phyloP scores from a whole-genome alignment of 139 green algal species.

The Tetraselmis chui region DNA sequence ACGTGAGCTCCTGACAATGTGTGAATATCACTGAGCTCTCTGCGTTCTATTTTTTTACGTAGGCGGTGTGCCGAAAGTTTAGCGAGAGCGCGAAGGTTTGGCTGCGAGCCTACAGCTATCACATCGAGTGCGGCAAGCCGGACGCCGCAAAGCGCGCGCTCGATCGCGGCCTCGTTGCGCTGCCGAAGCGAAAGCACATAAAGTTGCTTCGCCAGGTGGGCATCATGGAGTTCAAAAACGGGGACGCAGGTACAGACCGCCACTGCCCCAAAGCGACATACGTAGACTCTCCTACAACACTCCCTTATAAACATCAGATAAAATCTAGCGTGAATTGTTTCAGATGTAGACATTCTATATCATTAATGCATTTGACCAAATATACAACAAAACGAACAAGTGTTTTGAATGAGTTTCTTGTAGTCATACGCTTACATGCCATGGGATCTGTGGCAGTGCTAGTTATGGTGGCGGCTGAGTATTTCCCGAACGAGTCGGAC shows the following conservation, averaged over 20 bases:
- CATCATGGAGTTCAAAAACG: constrained; percentile 73
- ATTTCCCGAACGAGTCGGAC: no score
- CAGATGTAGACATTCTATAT: no score
- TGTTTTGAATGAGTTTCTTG: no score
- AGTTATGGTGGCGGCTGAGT: no score
- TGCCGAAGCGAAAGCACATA: constrained; percentile 90
- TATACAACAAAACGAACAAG: no score
- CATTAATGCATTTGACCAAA: no score
- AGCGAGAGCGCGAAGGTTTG: constrained; percentile 66
- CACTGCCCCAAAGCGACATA: not conserved
- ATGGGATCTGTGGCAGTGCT: no score
- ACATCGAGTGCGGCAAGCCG: not conserved
- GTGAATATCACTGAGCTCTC: no score
- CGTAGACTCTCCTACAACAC: not conserved
- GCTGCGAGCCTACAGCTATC: not conserved
- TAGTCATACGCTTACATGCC: no score
- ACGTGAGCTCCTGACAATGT: no score
- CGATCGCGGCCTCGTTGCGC: constrained; percentile 52
- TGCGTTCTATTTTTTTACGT: no score
- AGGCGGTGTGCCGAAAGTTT: constrained; percentile 75
- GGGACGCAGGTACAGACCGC: not conserved
- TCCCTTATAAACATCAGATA: not conserved
- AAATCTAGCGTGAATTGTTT: no score
- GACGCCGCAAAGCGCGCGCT: constrained; percentile 39
- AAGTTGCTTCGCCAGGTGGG: constrained; percentile 59